Conservation (phyloP, 345 rosid genomes). For the Murraya paniculata region DNA sequence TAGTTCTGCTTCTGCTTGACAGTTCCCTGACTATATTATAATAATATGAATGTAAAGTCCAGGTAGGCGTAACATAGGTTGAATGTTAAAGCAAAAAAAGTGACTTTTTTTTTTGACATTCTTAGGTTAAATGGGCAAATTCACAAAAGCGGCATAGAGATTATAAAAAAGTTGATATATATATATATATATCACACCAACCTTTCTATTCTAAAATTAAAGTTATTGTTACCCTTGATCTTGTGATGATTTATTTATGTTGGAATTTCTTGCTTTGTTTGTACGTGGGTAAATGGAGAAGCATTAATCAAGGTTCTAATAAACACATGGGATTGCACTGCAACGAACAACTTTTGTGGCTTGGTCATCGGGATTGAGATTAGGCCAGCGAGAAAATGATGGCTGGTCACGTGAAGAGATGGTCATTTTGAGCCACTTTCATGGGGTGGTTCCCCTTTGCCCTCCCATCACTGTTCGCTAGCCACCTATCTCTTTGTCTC, state of each 20-base stretch:
- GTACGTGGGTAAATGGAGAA: not conserved
- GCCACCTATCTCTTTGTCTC: not conserved
- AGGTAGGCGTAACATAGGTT: too few relatives aligned
- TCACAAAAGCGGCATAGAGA: not conserved
- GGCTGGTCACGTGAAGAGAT: constrained; percentile 27
- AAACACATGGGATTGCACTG: not conserved
- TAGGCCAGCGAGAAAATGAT: constrained; percentile 23
- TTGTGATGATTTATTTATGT: not conserved
- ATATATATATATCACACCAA: not conserved
- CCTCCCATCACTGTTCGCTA: not conserved
- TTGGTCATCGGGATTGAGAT: not conserved
- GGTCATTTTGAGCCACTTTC: constrained; percentile 7
- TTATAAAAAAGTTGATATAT: not conserved
- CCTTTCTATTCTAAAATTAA: too few relatives aligned
- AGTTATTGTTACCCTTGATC: not conserved
- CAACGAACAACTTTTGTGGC: not conserved
- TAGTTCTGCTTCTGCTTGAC: too few relatives aligned
- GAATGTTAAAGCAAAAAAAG: too few relatives aligned
- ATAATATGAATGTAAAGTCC: too few relatives aligned
- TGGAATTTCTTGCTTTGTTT: not conserved
- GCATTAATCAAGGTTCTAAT: not conserved
- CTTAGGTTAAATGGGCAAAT: not conserved
- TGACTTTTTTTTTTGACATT: too few relatives aligned
- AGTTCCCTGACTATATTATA: too few relatives aligned
- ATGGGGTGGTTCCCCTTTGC: constrained; percentile 4